Percentiles rank a stretch among this genome's conserved stretches.
Conservation (phyloP, 805 yeast species). For the Candida tibetensis region DNA sequence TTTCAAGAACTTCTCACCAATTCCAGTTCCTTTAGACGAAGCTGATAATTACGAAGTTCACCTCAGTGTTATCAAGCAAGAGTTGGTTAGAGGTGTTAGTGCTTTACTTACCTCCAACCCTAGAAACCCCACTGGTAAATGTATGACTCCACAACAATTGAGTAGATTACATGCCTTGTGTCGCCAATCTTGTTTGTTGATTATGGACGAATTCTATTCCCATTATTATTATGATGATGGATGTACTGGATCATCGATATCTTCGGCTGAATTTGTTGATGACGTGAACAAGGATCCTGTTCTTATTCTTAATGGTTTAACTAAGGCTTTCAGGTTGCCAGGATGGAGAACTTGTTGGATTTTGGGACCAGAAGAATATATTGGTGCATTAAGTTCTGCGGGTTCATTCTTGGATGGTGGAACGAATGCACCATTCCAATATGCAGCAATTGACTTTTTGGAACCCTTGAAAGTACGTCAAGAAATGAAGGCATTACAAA, state of each 20-base stretch:
- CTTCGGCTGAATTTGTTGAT: conserved; percentile 49
- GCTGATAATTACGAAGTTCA: conserved; percentile 56
- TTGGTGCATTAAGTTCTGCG: conserved; percentile 52
- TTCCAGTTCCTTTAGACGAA: conserved; percentile 59
- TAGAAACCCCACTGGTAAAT: conserved; percentile 59
- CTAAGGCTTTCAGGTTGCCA: conserved; percentile 60
- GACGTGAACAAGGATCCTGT: conserved; percentile 61
- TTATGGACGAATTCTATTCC: conserved; percentile 64
- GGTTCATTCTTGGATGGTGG: conserved; percentile 64
- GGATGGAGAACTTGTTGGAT: conserved; percentile 68
- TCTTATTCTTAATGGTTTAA: conserved; percentile 56
- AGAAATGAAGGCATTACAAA: conserved; percentile 58
- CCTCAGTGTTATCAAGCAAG: conserved; percentile 49
- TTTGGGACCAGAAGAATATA: conserved; percentile 59
- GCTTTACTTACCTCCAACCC: conserved; percentile 61
- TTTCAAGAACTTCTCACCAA: conserved; percentile 60
- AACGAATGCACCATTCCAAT: conserved; percentile 58
- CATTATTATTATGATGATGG: conserved; percentile 55
- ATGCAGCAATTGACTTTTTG: conserved; percentile 54
- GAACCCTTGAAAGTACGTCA: conserved; percentile 47
- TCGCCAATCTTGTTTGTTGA: conserved; percentile 50
- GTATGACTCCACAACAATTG: conserved; percentile 48
- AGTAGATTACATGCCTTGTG: conserved; percentile 50
- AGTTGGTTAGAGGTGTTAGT: conserved; percentile 54
- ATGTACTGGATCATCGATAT: conserved; percentile 50